phyloP scores from a whole-genome alignment of 305 asterid genomes.

The Vinca major region DNA sequence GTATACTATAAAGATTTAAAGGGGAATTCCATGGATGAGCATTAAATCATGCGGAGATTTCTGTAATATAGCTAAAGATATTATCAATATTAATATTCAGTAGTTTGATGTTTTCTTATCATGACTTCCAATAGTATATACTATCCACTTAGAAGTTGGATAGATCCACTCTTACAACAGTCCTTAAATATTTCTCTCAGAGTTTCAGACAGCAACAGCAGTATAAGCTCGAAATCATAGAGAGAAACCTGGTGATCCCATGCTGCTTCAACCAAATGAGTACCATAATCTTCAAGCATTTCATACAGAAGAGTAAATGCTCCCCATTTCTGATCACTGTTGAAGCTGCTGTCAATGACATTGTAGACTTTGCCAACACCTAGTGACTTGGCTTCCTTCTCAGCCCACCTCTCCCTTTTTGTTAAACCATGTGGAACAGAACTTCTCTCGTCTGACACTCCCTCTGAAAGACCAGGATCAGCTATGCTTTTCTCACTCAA shows the following conservation, averaged over 20 bases:
- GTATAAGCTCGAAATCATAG: slow-evolving; percentile 1
- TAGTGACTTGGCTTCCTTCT: slow-evolving; percentile 74
- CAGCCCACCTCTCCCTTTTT: slow-evolving; percentile 84
- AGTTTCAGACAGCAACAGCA: neutral
- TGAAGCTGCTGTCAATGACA: slow-evolving; percentile 29
- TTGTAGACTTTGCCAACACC: slow-evolving; percentile 65
- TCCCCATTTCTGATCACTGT: slow-evolving; percentile 65
- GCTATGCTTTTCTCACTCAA: slow-evolving; percentile 39
- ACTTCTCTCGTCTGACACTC: slow-evolving; percentile 32
- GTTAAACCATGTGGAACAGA: slow-evolving; percentile 36
- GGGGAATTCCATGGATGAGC: neutral
- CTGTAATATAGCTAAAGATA: neutral
- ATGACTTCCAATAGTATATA: neutral
- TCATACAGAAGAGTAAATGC: slow-evolving; percentile 84
- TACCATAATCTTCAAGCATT: slow-evolving; percentile 97
- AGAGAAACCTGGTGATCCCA: slow-evolving; percentile 84
- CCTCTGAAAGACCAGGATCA: slow-evolving; percentile 30
- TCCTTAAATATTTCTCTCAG: neutral
- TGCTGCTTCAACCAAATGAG: slow-evolving; percentile 98
- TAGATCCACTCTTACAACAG: neutral
- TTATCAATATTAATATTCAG: neutral
- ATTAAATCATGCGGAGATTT: neutral
- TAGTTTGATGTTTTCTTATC: neutral
- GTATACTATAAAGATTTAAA: neutral
- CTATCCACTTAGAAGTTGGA: neutral